phyloP scores from a whole-genome alignment of 1,284 basidiomycete genomes.

The Apiotrichum mycotoxinovorans region DNA sequence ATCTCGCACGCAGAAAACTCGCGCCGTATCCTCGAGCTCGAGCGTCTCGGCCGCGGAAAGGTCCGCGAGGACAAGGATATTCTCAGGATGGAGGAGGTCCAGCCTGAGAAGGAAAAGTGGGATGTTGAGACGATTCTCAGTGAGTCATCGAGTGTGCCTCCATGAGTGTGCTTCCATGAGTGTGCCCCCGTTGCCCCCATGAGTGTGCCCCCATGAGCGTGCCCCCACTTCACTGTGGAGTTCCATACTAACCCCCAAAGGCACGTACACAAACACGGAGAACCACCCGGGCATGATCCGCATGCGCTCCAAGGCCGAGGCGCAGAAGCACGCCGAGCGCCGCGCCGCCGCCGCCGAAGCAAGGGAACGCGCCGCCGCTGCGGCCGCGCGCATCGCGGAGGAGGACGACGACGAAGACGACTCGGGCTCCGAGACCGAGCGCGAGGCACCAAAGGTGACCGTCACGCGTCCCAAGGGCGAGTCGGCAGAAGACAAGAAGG shows the following conservation, averaged over 20 bases:
- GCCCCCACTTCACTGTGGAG: no score
- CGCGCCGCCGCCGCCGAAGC: conserved; percentile 19
- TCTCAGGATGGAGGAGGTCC: conserved; percentile 35
- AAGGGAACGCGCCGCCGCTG: conserved; percentile 10
- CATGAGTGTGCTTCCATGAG: no score
- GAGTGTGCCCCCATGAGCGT: no score
- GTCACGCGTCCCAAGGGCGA: conserved; percentile 73
- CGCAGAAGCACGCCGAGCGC: conserved; percentile 26
- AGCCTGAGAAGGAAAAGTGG: conserved; percentile 73
- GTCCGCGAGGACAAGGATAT: conserved; percentile 52
- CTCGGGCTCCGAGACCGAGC: conserved; percentile 45
- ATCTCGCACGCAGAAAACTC: conserved; percentile 59
- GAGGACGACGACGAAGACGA: conserved; percentile 50
- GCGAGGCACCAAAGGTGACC: conserved; percentile 39
- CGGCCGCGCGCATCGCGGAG: conserved; percentile 26
- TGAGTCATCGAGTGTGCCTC: conserved; percentile 56
- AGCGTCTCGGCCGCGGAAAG: conserved; percentile 40
- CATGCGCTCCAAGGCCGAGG: conserved; percentile 56
- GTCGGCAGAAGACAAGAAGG: conserved; percentile 77
- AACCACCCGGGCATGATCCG: conserved; percentile 86
- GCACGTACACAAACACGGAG: conserved; percentile 90
- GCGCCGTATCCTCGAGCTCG: conserved; percentile 58
- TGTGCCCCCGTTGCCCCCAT: no score
- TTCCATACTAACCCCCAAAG: no score
- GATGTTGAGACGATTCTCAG: conserved; percentile 91